phyloP scores from a whole-genome alignment of 352 stramenopile genomes.

The Phytophthora sojae region DNA sequence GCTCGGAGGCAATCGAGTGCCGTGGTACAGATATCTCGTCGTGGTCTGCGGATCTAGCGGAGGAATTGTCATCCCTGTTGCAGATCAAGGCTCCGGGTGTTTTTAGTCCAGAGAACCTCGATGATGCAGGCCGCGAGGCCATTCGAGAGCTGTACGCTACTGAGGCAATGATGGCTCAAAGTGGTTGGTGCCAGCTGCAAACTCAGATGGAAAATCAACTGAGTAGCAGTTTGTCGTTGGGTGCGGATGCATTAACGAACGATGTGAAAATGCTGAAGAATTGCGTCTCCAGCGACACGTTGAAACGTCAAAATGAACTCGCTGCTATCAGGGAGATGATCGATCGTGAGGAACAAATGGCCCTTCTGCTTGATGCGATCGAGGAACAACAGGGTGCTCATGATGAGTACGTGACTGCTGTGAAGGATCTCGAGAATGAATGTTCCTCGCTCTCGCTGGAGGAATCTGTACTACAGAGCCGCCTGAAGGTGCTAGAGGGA shows the following conservation, averaged over 20 bases:
- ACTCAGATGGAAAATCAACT: slow-evolving; percentile 67
- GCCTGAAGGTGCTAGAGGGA: slow-evolving; percentile 66
- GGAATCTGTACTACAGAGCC: slow-evolving; percentile 68
- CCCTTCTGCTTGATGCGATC: slow-evolving; percentile 73
- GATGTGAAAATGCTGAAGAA: slow-evolving; percentile 58
- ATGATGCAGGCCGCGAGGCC: slow-evolving; percentile 39
- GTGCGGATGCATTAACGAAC: slow-evolving; percentile 45
- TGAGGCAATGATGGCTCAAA: slow-evolving; percentile 60
- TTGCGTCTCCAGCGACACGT: slow-evolving; percentile 39
- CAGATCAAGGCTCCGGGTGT: slow-evolving; percentile 48
- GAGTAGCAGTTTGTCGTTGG: slow-evolving; percentile 41
- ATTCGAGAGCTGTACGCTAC: slow-evolving; percentile 58
- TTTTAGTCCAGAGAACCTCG: slow-evolving; percentile 51
- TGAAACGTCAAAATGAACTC: slow-evolving; percentile 64
- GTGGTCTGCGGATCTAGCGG: slow-evolving; percentile 51
- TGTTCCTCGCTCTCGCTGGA: slow-evolving; percentile 73
- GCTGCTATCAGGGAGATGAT: slow-evolving; percentile 72
- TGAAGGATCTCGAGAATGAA: slow-evolving; percentile 64
- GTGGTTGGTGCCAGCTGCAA: slow-evolving; percentile 68
- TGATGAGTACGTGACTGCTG: slow-evolving; percentile 64
- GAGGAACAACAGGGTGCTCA: slow-evolving; percentile 78
- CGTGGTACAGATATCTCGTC: slow-evolving; percentile 56
- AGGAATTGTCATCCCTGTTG: slow-evolving; percentile 61
- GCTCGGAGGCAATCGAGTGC: slow-evolving; percentile 53
- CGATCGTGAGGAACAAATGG: slow-evolving; percentile 75